Evolutionary conservation across 2,329 filamentous ascomycete species (phyloP).

Genomic region (Phialophora expanda): DNA sequence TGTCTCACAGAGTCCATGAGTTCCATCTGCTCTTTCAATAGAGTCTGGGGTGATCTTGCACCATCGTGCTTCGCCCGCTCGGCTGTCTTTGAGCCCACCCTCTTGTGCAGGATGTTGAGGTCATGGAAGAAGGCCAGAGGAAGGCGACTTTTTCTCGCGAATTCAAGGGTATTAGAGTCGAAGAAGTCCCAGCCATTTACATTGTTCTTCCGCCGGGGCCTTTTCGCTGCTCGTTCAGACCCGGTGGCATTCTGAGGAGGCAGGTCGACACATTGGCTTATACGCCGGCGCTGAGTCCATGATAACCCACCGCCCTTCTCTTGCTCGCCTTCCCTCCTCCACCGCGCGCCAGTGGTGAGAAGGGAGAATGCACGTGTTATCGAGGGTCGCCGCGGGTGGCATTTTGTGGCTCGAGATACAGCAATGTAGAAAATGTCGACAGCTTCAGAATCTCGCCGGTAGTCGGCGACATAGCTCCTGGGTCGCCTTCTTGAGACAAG

Average conservation of each 20-base stretch:
- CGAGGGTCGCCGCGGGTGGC: not conserved
- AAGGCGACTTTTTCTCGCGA: conserved; percentile 33
- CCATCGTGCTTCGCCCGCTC: conserved; percentile 47
- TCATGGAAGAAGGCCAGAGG: conserved; percentile 37
- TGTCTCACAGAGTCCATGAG: conserved; percentile 38
- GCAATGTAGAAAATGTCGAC: conserved; percentile 24
- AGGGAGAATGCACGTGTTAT: conserved; percentile 1
- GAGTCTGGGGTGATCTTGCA: conserved; percentile 34
- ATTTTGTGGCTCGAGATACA: conserved; percentile 14
- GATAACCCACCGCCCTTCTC: not conserved
- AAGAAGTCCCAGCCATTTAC: conserved; percentile 25
- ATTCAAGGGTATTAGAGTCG: conserved; percentile 33
- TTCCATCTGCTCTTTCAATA: conserved; percentile 33
- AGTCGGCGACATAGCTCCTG: not conserved
- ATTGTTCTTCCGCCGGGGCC: not conserved
- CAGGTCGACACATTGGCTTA: not conserved
- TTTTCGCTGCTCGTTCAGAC: too few species aligned
- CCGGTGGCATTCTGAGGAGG: not conserved
- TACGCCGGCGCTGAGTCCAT: conserved; percentile 12
- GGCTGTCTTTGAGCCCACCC: conserved; percentile 31
- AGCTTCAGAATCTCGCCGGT: not conserved
- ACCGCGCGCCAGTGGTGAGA: not conserved
- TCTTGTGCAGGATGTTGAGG: conserved; percentile 29
- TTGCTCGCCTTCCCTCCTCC: conserved; percentile 5
- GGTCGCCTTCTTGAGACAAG: not conserved